These are phyloP conservation scores for Penicillium silybi DNA, from an alignment of 495 filamentous ascomycete genomes.

Conservation along the genomic window DNA sequence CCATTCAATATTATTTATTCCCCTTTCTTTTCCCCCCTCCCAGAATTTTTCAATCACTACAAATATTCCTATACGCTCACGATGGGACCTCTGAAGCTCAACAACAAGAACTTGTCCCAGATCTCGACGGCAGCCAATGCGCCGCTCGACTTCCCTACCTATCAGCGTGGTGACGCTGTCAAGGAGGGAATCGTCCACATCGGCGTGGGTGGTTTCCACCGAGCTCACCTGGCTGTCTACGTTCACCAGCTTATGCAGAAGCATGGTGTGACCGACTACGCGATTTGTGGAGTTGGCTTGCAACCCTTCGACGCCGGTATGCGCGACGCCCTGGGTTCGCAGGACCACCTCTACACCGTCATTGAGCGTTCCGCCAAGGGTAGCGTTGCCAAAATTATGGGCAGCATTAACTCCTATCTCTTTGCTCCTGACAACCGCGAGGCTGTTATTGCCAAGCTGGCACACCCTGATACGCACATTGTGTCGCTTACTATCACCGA, in stretches of 20 bases:
- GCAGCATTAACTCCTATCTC: constrained; percentile 48
- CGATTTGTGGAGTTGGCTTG: constrained; percentile 46
- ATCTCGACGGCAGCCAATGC: constrained; percentile 26
- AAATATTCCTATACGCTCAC: constrained; percentile 9
- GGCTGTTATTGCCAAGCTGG: constrained; percentile 47
- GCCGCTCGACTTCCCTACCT: constrained; percentile 32
- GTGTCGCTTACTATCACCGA: constrained; percentile 51
- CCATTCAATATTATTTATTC: not conserved
- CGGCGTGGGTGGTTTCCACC: constrained; percentile 48
- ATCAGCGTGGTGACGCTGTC: constrained; percentile 34
- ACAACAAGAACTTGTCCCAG: constrained; percentile 34
- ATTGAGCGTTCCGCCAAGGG: constrained; percentile 46
- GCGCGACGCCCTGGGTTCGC: constrained; percentile 40
- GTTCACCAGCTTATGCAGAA: constrained; percentile 45
- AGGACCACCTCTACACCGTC: constrained; percentile 47
- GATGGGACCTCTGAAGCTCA: constrained; percentile 42
- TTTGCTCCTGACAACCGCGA: constrained; percentile 45
- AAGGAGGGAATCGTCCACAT: constrained; percentile 50
- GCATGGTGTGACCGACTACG: constrained; percentile 38
- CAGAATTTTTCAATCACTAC: not conserved
- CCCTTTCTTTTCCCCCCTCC: not conserved
- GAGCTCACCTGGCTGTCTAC: constrained; percentile 47
- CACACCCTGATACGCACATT: constrained; percentile 47
- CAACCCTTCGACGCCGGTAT: constrained; percentile 43
- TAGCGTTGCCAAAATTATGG: constrained; percentile 40